Base-by-base conservation (phyloP, 768 basidiomycete genomes). In the Russula sp. region DNA sequence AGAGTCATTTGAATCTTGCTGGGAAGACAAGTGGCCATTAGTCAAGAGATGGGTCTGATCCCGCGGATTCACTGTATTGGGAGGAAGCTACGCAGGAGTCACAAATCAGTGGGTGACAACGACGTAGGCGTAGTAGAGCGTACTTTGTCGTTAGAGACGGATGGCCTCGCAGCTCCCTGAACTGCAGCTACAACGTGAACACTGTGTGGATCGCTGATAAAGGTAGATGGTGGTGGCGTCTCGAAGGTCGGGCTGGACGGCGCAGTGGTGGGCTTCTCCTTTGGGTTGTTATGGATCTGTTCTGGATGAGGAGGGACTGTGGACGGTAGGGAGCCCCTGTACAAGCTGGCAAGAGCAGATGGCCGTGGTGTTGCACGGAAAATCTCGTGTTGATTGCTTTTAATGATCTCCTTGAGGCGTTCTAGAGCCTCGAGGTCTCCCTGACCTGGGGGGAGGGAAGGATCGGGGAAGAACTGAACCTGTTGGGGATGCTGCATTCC, bases 401-500 rank as follows among this genome's bases (percentile, higher is more conserved):
- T 87, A 74, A 92, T 91, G 61, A 82, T 76, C 26, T 83, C 77
- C 73, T 92, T 91, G 73, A 92, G 84, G 61, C 84, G 84, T 75
- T 90, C 84, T 64, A 92, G 80, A 36, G 86, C 80, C 72, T 90
- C 87, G 66, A 91, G 81, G 75, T 90, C 90, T 71, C 78, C 80
- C 69, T 83, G 79, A 9, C 85, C 87, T 24, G 82, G 79, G 2
- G 83, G 81, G 0, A 81, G 71, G 2, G 69, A 55, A 9, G 62
- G 57, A 49, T 64, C 50, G 24, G 68, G 62, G 34, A 51, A 55
- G 32, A 68, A 69, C 28, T 51, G 62, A 14, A 22, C 26, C 42
- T 59, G 64, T 26, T 62, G 67, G 32, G 56, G 30, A 13, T 67
- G 66, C 11, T 63, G 66, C 50, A 54, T 66, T 20, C 52, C 53